Evolutionary conservation across 768 basidiomycete species (phyloP).

Genomic region (Coprinellus aureogranulatus): DNA sequence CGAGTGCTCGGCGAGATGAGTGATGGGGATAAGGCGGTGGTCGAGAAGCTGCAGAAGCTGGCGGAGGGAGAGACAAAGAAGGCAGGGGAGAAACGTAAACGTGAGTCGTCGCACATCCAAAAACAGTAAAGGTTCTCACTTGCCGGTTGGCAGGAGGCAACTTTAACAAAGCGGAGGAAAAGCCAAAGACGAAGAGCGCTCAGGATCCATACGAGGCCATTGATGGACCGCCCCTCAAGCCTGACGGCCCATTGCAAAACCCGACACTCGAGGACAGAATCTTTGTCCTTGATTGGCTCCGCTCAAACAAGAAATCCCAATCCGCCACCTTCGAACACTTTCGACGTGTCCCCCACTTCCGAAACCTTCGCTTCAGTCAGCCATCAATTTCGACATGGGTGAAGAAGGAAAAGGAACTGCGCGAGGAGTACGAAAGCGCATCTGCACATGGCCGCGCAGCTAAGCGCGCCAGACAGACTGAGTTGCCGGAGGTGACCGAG

Average conservation of each 20-base stretch:
- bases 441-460: conserved; percentile 2
- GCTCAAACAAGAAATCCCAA: conserved; percentile 32
- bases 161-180: too few species aligned
- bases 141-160: too few species aligned
- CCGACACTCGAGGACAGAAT: conserved; percentile 33
- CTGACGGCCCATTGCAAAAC: conserved; percentile 15
- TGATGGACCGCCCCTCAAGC: neutral
- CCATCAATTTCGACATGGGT: conserved; percentile 31
- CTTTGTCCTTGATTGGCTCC: conserved; percentile 35
- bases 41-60: neutral
- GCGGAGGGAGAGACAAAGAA: neutral
- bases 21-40: neutral
- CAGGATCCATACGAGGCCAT: too few species aligned
- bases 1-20: neutral
- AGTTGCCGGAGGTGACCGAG: conserved; percentile 31
- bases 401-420: conserved; percentile 26
- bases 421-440: conserved; percentile 15
- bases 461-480: conserved; percentile 25
- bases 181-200: too few species aligned
- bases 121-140: too few species aligned
- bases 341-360: conserved; percentile 21
- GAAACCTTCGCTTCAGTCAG: conserved; percentile 32
- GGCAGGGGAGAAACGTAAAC: neutral
- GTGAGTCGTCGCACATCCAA: neutral
- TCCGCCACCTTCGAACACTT: conserved; percentile 29